phyloP scores from a whole-genome alignment of 2,329 filamentous ascomycete species.

The Plectosphaerella sp. region DNA sequence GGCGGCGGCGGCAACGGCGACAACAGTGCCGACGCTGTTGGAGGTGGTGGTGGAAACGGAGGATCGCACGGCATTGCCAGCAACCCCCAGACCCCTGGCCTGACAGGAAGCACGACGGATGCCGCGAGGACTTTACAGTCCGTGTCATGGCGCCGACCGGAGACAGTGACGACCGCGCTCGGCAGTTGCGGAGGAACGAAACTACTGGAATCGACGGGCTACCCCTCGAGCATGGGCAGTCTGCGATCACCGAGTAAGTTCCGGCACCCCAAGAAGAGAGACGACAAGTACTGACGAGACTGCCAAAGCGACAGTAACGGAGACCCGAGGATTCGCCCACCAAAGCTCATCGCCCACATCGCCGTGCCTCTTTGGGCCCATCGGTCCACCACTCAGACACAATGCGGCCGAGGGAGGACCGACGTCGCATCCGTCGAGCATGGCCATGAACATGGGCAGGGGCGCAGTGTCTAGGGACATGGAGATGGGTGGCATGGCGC shows the following conservation, averaged over 20 bases:
- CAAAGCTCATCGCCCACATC: slow-evolving; percentile 6
- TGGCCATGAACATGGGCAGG: neutral
- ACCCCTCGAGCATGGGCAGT: neutral
- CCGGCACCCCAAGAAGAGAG: neutral
- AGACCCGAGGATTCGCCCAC: slow-evolving; percentile 2
- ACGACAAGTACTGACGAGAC: neutral
- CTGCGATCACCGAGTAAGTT: neutral
- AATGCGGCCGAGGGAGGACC: neutral
- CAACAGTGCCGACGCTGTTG: neutral
- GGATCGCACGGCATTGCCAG: neutral
- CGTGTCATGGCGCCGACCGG: neutral
- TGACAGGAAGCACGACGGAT: neutral
- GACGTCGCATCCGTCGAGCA: neutral
- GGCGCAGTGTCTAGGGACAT: neutral
- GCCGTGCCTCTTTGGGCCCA: slow-evolving; percentile 21
- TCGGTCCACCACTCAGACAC: slow-evolving; percentile 19
- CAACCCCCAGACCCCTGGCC: neutral
- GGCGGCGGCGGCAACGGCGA: neutral
- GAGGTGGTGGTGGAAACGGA: neutral
- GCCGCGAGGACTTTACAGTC: neutral
- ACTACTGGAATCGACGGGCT: neutral
- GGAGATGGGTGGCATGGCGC: neutral
- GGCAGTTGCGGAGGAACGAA: neutral
- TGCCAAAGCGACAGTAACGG: slow-evolving; percentile 1
- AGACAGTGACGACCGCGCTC: neutral